Base-by-base conservation (phyloP, 495 filamentous ascomycete species). In the Hypoxylon subgilvum region DNA sequence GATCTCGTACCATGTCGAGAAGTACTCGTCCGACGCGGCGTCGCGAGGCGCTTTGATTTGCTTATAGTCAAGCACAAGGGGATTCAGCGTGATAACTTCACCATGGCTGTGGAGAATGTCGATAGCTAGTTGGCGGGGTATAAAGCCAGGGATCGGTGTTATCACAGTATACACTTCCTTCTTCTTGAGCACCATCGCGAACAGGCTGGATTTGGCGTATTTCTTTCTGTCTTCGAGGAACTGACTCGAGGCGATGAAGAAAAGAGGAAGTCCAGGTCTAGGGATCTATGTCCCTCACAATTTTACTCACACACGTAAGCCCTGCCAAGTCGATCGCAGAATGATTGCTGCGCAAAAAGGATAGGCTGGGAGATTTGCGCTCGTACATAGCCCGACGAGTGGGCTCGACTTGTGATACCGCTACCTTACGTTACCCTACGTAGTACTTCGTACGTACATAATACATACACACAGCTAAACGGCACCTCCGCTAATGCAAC, bases 51-150 rank as follows among this genome's bases (percentile, higher is more conserved):
- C 82, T 19, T 79, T 79, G 64, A 84, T 84, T 6, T 81, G 75
- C 46, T 82, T 79, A 70, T 88, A 81, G 3, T 80, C 76, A 51
- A 89, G 77, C 12, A 92, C 88, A 17, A 91, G 82, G 0, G 88
- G 88, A 65, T 90, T 92, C 18, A 91, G 76, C 0, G 84, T 86
- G 67, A 92, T 91, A 69, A 92, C 88, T 57, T 84, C 84, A 48
- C 77, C 73, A 66, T 91, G 88, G 50, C 63, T 71, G 41, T 72
- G 70, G 40, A 72, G 70, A 49, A 72, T 72, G 47, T 72, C 70
- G 59, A 72, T 69, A 44, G 70, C 70, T 14, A 72, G 45, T 40
- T 72, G 76, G 53, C 76, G 76, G 13, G 76, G 75, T 43, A 79
- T 79, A 39, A 76, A 79, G 42, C 70, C 64, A 51, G 76, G 76